Evolutionary conservation across 495 filamentous ascomycete species (phyloP).

Genomic region (Hypoxylon subgilvum): DNA sequence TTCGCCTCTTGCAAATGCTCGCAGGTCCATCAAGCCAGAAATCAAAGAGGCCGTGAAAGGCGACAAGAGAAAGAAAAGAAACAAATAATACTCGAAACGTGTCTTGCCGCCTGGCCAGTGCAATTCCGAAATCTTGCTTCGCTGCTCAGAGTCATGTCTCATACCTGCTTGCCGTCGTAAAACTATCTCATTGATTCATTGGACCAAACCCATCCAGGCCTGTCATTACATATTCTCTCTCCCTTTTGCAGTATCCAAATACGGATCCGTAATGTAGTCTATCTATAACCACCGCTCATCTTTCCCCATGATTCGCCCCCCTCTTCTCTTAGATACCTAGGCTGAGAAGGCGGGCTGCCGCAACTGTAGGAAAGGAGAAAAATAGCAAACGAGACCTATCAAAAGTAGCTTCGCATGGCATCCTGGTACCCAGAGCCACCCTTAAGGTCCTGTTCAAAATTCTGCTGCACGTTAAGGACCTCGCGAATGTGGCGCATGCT

Average conservation of each 20-base stretch:
- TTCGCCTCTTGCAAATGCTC: too few species aligned
- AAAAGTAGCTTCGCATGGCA: conserved; percentile 63
- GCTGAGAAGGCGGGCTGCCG: not conserved
- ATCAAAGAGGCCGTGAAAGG: too few species aligned
- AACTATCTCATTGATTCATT: too few species aligned
- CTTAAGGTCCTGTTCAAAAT: conserved; percentile 79
- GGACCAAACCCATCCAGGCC: not conserved
- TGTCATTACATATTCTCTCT: not conserved
- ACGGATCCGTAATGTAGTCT: too few species aligned
- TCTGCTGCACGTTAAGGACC: conserved; percentile 80
- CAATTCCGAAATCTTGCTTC: too few species aligned
- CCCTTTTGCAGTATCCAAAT: not conserved
- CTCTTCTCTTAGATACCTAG: not conserved
- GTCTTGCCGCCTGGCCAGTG: too few species aligned
- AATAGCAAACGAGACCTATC: conserved; percentile 1
- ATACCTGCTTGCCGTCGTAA: too few species aligned
- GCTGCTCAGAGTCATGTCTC: too few species aligned
- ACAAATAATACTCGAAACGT: too few species aligned
- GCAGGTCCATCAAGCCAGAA: too few species aligned
- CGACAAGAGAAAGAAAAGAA: too few species aligned
- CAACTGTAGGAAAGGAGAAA: not conserved
- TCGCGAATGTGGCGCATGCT: conserved; percentile 82
- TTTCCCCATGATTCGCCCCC: not conserved
- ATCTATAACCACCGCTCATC: not conserved
- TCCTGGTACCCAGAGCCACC: conserved; percentile 68